Conservation (phyloP, 306 rosid species). For the Dryas octopetala region DNA sequence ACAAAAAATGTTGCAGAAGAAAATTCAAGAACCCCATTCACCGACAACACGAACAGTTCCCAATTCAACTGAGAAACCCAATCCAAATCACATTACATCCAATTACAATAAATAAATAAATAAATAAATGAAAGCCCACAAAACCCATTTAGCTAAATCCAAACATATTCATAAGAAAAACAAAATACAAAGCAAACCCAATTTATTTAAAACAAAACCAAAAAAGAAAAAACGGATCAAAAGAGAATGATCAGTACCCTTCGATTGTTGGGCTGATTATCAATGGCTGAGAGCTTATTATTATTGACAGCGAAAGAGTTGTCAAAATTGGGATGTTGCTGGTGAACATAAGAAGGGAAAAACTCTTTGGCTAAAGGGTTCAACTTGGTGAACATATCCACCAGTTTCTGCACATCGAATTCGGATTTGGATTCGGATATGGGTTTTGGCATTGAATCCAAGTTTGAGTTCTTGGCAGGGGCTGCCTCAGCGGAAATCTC, state of each 20-base stretch:
- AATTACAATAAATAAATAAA: slow-evolving; percentile 5
- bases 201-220: not conserved
- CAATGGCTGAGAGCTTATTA: slow-evolving; percentile 48
- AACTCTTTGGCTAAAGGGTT: slow-evolving; percentile 93
- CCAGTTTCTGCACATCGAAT: slow-evolving; percentile 82
- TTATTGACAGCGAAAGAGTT: slow-evolving; percentile 42
- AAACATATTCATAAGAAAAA: slow-evolving; percentile 7
- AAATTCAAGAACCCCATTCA: not conserved
- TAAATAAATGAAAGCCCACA: not conserved
- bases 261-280: slow-evolving; percentile 52
- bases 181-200: slow-evolving; percentile 14
- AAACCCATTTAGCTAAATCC: not conserved
- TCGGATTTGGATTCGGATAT: slow-evolving; percentile 57
- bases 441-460: slow-evolving; percentile 59
- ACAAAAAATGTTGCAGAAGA: not conserved
- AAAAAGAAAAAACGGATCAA: slow-evolving; percentile 28
- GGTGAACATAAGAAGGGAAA: slow-evolving; percentile 67
- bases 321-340: slow-evolving; percentile 50
- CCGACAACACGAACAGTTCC: slow-evolving; percentile 7
- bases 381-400: slow-evolving; percentile 90
- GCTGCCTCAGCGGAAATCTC: slow-evolving; percentile 70
- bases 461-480: slow-evolving; percentile 61
- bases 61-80: slow-evolving; percentile 11
- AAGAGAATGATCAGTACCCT: slow-evolving; percentile 58
- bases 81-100: slow-evolving; percentile 15